Conservation (phyloP, 257 asterid genomes). For the Orobanche coerulescens region DNA sequence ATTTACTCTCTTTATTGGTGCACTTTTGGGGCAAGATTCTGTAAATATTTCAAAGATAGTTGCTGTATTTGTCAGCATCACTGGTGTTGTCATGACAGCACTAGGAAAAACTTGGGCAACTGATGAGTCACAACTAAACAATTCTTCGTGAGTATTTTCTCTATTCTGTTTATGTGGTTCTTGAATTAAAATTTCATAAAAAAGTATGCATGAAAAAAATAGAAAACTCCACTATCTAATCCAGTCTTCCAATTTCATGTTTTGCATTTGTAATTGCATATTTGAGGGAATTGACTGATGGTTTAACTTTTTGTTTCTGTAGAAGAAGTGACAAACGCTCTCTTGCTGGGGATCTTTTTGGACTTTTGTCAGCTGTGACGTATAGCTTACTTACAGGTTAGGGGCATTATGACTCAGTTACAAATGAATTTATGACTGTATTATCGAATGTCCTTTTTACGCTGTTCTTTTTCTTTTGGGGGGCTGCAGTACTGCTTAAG, state of each 20-base stretch:
- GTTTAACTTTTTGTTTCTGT: constrained; percentile 59
- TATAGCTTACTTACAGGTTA: constrained; percentile 91
- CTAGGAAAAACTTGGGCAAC: constrained; percentile 97
- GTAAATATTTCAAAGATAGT: constrained; percentile 60
- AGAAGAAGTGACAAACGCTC: constrained; percentile 69
- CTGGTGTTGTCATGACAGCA: constrained; percentile 92
- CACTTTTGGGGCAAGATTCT: constrained; percentile 88
- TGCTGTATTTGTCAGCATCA: constrained; percentile 90
- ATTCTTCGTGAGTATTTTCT: constrained; percentile 52
- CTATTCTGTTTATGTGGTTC: constrained; percentile 6
- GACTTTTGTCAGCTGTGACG: constrained; percentile 81
- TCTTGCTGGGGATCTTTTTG: constrained; percentile 87
- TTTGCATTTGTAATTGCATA: constrained; percentile 30
- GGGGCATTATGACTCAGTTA: constrained; percentile 13
- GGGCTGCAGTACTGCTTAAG: constrained; percentile 87
- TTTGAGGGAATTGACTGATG: constrained; percentile 51
- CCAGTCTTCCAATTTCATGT: constrained; percentile 22
- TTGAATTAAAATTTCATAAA: not conserved
- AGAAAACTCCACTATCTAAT: not conserved
- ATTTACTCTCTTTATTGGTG: constrained; percentile 90
- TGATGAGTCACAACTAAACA: constrained; percentile 54
- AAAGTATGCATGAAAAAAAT: constrained; percentile 2
- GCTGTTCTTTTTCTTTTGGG: constrained; percentile 3
- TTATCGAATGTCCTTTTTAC: not conserved
- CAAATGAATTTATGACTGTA: constrained; percentile 1